Percentiles rank a stretch among this genome's conserved stretches.
Evolutionary conservation across 2,329 filamentous ascomycete species (phyloP).

Genomic region (Arachnomyces sp.): DNA sequence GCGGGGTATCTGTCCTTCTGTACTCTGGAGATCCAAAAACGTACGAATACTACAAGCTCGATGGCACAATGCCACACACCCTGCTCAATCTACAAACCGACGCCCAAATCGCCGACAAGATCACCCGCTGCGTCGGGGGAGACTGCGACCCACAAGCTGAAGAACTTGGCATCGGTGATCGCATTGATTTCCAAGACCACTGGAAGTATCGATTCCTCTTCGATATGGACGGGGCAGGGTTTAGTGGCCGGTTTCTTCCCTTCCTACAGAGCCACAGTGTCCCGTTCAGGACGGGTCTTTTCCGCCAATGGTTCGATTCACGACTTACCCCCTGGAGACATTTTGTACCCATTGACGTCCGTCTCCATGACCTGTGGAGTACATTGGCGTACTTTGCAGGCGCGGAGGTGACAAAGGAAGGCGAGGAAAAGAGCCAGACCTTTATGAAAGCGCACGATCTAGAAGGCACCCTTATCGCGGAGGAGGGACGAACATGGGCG

Average conservation of each 20-base stretch:
- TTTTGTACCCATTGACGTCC: slow-evolving; percentile 67
- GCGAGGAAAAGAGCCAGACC: slow-evolving; percentile 54
- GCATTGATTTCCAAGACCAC: slow-evolving; percentile 47
- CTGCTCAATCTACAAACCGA: slow-evolving; percentile 49
- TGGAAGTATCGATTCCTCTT: slow-evolving; percentile 63
- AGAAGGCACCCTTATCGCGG: slow-evolving; percentile 58
- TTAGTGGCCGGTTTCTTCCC: slow-evolving; percentile 56
- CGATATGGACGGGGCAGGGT: slow-evolving; percentile 60
- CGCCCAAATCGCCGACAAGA: slow-evolving; percentile 51
- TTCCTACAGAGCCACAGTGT: slow-evolving; percentile 59
- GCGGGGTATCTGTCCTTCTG: slow-evolving; percentile 46
- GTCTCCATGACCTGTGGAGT: slow-evolving; percentile 65
- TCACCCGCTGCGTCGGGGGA: slow-evolving; percentile 45
- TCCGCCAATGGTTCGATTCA: slow-evolving; percentile 71
- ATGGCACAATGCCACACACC: slow-evolving; percentile 25
- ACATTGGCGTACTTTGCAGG: slow-evolving; percentile 68
- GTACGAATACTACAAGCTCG: slow-evolving; percentile 50
- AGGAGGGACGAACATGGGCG: slow-evolving; percentile 58
- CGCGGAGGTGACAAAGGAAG: slow-evolving; percentile 26
- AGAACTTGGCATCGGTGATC: slow-evolving; percentile 43
- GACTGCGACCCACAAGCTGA: slow-evolving; percentile 46
- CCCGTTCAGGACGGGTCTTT: slow-evolving; percentile 62
- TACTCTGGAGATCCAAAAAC: slow-evolving; percentile 33
- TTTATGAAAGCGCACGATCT: slow-evolving; percentile 42
- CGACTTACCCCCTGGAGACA: slow-evolving; percentile 69